A percentile compares a stretch with the other conserved stretches of the same genome.
phyloP scores from a whole-genome alignment of 2,329 filamentous ascomycete genomes.

The Hymenoscyphus infarciens region DNA sequence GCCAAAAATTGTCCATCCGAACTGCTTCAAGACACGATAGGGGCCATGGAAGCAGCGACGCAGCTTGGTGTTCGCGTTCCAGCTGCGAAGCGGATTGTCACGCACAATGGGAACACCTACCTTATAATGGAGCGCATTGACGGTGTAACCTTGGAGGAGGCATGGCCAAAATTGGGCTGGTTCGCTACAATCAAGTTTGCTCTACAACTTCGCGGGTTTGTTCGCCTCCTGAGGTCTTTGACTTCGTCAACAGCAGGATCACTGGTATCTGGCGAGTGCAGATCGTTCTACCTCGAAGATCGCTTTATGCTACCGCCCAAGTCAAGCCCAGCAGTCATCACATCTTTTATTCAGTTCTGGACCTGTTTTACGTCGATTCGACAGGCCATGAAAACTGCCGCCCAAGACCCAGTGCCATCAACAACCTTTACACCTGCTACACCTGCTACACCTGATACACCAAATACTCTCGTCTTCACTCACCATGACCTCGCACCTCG shows the following conservation, averaged over 20 bases:
- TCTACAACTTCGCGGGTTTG: too few species aligned
- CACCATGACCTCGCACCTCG: constrained; percentile 11
- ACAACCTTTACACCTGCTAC: constrained; percentile 6
- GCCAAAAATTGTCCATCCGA: too few species aligned
- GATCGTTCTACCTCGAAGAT: constrained; percentile 10
- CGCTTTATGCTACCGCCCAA: constrained; percentile 8
- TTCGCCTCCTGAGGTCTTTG: too few species aligned
- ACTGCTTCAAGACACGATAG: too few species aligned
- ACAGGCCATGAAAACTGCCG: neutral
- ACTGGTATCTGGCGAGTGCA: constrained; percentile 7
- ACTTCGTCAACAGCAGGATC: constrained; percentile 4
- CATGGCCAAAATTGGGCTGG: too few species aligned
- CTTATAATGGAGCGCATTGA: too few species aligned
- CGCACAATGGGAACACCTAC: too few species aligned
- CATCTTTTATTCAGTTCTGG: constrained; percentile 10
- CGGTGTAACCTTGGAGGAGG: too few species aligned
- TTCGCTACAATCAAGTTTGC: too few species aligned
- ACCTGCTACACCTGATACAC: constrained; percentile 8
- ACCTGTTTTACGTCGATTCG: constrained; percentile 3
- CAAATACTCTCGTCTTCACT: constrained; percentile 9
- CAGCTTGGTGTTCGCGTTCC: too few species aligned
- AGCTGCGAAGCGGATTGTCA: too few species aligned
- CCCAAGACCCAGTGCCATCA: constrained; percentile 3
- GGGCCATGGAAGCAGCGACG: too few species aligned
- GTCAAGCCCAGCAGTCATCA: constrained; percentile 8